Evolutionary conservation across 768 basidiomycete species (phyloP), one percentile per base, ranked within the genome.

Genomic region (Rickenella mellea): DNA sequence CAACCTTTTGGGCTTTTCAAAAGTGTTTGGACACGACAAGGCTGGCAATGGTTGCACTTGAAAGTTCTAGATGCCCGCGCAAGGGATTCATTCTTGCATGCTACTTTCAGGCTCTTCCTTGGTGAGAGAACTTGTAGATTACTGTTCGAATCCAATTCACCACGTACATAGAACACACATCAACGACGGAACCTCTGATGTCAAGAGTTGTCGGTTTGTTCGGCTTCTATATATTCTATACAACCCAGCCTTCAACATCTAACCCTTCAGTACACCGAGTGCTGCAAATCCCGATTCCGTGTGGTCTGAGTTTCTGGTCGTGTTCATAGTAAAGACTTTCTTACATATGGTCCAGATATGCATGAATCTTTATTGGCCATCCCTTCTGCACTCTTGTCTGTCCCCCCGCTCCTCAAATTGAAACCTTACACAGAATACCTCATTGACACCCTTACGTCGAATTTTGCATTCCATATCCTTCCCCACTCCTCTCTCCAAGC

Each of bases 21-120:
- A 59, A 50, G 55, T 1, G 52, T 85, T 15, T 91, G 88, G 87
- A 57, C 55, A 9, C 61, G 63, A 5, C 69, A 73, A 46, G 81
- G 83, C 17, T 91, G 87, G 87, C 62, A 67, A 25, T 85, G 76
- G 74, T 58, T 86, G 32, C 84, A 88, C 53, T 72, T 90, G 63
- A 79, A 73, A 55, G 76, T 80, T 3, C 74, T 83, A 44, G 85
- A 90, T 51, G 60, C 68, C 31, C 70, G 81, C 38, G 65, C 80
- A 17, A 73, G 87, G 27, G 74, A 80, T 35, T 56, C 64, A 0
- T 84, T 86, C 57, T 58, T 89, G 22, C 65, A 65, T 26, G 67
- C 76, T 8, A 72, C 76, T 2, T 61, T 71, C 41, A 65, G 86
- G 35, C 60, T 86, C 15, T 83, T 90, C 55, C 60, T 78, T 29